phyloP scores from a whole-genome alignment of 2,329 filamentous ascomycete species.

The Endoconidiophora laricicola region DNA sequence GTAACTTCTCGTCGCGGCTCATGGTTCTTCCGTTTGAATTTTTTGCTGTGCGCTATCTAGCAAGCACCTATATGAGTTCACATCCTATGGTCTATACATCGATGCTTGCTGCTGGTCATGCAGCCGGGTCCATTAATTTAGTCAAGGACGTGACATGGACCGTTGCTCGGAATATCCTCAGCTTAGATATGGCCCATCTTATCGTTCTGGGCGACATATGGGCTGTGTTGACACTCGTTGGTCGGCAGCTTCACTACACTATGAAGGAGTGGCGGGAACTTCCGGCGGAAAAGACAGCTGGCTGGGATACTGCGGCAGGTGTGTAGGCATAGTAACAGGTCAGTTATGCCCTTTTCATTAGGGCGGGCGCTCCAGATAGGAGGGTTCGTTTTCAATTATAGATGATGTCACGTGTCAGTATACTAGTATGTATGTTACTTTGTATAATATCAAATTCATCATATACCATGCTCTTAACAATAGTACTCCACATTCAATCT shows the following conservation, averaged over 20 bases:
- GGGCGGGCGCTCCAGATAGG: neutral
- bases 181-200: slow-evolving; percentile 17
- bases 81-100: slow-evolving; percentile 13
- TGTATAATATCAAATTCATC: neutral
- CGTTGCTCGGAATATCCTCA: slow-evolving; percentile 22
- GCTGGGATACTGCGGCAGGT: too few relatives aligned
- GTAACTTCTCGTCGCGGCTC: slow-evolving; percentile 26
- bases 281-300: neutral
- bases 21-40: slow-evolving; percentile 31
- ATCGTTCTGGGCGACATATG: slow-evolving; percentile 9
- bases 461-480: neutral
- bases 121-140: slow-evolving; percentile 14
- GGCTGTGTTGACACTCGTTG: slow-evolving; percentile 6
- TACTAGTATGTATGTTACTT: neutral
- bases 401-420: neutral
- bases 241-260: slow-evolving; percentile 9
- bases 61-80: slow-evolving; percentile 23
- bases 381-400: neutral
- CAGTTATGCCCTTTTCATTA: too few relatives aligned
- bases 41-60: slow-evolving; percentile 27
- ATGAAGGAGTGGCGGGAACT: slow-evolving; percentile 10
- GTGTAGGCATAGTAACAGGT: too few relatives aligned
- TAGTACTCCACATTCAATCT: neutral
- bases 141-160: neutral
- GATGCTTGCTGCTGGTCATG: neutral